Evolutionary conservation across 2,329 filamentous ascomycete genomes (phyloP).

Genomic region (Paramyrothecium roridum): DNA sequence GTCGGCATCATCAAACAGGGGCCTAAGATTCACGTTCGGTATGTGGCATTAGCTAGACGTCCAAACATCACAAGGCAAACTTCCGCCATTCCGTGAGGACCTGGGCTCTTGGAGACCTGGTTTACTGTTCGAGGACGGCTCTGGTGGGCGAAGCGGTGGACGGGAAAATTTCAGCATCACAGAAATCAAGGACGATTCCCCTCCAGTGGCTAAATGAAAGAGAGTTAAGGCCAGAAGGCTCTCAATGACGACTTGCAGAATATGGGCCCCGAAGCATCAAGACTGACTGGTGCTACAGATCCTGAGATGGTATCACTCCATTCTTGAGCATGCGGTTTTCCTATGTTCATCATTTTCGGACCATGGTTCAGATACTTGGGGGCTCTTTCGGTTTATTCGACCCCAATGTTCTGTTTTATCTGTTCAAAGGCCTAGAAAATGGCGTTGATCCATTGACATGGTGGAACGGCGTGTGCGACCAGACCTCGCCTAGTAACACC

Average conservation of each 20-base stretch:
- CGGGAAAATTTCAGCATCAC: conserved; percentile 27
- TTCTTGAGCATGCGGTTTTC: neutral
- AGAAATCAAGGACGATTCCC: conserved; percentile 39
- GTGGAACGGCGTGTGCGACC: conserved; percentile 20
- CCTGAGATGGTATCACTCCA: conserved; percentile 14
- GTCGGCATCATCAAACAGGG: too few relatives aligned
- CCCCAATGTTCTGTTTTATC: conserved; percentile 23
- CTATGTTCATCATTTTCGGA: neutral
- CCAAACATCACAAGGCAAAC: conserved; percentile 18
- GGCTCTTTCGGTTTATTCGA: conserved; percentile 27
- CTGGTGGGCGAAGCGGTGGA: neutral
- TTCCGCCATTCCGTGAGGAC: conserved; percentile 15
- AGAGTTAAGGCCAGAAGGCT: conserved; percentile 23
- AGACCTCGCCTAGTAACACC: conserved; percentile 30
- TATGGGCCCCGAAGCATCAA: conserved; percentile 5
- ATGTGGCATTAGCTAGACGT: conserved; percentile 23
- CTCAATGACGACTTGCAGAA: conserved; percentile 11
- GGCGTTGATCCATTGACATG: conserved; percentile 33
- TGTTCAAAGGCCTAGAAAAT: conserved; percentile 32
- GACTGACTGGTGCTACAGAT: conserved; percentile 19
- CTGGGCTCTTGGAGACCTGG: conserved; percentile 35
- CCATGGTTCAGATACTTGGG: conserved; percentile 22
- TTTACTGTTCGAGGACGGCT: conserved; percentile 30
- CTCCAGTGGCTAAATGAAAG: conserved; percentile 33
- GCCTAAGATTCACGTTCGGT: too few relatives aligned